Base-by-base conservation (phyloP, 2,329 filamentous ascomycete genomes). In the Tolypocladium tropicale region DNA sequence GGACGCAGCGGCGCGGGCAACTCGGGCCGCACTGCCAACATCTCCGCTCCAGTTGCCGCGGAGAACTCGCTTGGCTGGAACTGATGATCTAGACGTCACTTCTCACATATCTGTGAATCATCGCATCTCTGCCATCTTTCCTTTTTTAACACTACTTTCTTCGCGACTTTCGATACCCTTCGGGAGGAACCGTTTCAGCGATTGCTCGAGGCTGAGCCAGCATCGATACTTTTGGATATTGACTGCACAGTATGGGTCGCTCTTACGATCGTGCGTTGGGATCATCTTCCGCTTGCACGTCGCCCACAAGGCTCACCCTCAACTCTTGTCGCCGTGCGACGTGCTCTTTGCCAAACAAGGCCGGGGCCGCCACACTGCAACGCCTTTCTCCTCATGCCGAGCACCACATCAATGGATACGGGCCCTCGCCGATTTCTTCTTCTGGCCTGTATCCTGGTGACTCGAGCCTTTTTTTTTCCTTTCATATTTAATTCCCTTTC, bases 1-100 rank as follows among this genome's bases (percentile, higher is more conserved):
- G 88, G 87, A 58, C 76, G 75, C 53, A 72, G 78, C 63, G 78
- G 76, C 54, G 76, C 74, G 69, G 74, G 74, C 63, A 76, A 77
- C 70, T 82, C 79, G 41, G 79, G 72, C 25, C 77, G 81, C 52
- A 82, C 79, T 4, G 78, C 79, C 48, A 78, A 86, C 72, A 96
- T 96, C 69, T 95, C 89, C 59, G 89, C 90, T 36, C 92, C 92
- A 4, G 88, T 96, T 60, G 92, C 92, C 71, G 88, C 91, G 4
- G 91, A 95, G 77, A 96, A 96, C 79, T 95, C 90, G 53, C 82
- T 96, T 62, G 92, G 92, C 65, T 96, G 92, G 92, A 95, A 95
- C 77, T 96, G 61, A 71, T 61, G 60, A 60, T 55, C 36, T 54
- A 33, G 32, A 58, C 39, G 52, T 41, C 54, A 43, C 36, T 30